A percentile compares a stretch with the other conserved stretches of the same genome.
phyloP scores from a whole-genome alignment of 2,329 filamentous ascomycete species.

The Apiospora aurea region DNA sequence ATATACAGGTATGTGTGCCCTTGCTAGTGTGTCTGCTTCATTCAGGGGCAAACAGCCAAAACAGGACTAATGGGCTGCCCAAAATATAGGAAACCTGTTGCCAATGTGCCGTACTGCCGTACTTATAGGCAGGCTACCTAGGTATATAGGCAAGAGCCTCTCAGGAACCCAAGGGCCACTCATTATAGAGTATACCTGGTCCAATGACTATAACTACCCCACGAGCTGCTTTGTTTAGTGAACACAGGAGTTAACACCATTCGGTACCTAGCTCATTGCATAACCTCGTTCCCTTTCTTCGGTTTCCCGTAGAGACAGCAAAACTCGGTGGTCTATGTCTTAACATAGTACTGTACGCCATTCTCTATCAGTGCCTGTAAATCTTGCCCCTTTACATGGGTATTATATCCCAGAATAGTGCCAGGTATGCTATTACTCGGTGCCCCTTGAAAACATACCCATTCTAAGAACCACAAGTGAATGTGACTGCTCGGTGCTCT shows the following conservation, averaged over 20 bases:
- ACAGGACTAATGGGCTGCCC: background rate
- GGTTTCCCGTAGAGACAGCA: background rate
- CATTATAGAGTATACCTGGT: background rate
- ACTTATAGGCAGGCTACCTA: background rate
- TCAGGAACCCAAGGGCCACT: accelerated
- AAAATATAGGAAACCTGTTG: background rate
- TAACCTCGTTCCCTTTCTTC: background rate
- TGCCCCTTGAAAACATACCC: background rate
- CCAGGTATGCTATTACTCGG: background rate
- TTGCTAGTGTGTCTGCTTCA: background rate
- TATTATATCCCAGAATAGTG: background rate
- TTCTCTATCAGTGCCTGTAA: background rate
- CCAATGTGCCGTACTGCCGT: background rate
- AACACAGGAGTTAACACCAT: background rate
- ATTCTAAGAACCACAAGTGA: too few species aligned
- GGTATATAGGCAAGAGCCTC: background rate
- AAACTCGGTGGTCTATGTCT: background rate
- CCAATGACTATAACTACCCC: background rate
- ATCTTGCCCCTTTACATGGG: background rate
- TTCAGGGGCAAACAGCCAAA: background rate
- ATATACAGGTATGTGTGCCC: background rate
- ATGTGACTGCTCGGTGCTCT: too few species aligned
- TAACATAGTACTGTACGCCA: background rate
- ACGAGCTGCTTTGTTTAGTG: background rate
- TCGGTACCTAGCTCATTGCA: background rate